phyloP scores from a whole-genome alignment of 495 filamentous ascomycete species.

The Aspergillus funiculosus region DNA sequence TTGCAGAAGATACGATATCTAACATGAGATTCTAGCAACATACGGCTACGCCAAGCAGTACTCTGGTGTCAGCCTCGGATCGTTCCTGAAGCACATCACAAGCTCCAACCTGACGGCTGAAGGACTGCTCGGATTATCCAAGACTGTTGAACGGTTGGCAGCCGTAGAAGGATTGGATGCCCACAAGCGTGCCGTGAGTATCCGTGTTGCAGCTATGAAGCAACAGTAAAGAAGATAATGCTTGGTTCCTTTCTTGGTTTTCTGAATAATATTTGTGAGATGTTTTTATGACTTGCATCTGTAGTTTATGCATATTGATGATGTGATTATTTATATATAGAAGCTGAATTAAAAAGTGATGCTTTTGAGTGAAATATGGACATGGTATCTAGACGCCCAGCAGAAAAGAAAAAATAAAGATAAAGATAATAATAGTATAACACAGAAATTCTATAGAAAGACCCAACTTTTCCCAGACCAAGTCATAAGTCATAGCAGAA shows the following conservation, averaged over 20 bases:
- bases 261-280: no score
- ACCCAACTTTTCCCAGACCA: constrained; percentile 10
- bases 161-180: constrained; percentile 93
- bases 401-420: background rate
- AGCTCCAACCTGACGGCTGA: constrained; percentile 81
- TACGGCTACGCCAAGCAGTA: constrained; percentile 98
- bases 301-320: background rate
- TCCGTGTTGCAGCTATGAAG: constrained; percentile 65
- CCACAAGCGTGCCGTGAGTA: constrained; percentile 84
- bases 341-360: constrained; percentile 10
- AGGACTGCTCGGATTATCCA: constrained; percentile 74
- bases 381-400: constrained; percentile 16
- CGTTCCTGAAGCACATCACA: constrained; percentile 95
- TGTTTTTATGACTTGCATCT: background rate
- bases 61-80: constrained; percentile 91
- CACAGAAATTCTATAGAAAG: constrained; percentile 10
- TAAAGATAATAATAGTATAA: background rate
- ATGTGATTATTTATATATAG: constrained; percentile 4
- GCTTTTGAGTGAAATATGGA: constrained; percentile 1
- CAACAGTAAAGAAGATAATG: constrained; percentile 18
- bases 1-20: no score
- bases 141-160: constrained; percentile 88
- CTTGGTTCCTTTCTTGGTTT: constrained; percentile 10
- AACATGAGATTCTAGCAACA: constrained; percentile 56
- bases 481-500: constrained; percentile 13